Conservation (phyloP, 1,139 yeast species). For the Meyerozyma carpophila region DNA sequence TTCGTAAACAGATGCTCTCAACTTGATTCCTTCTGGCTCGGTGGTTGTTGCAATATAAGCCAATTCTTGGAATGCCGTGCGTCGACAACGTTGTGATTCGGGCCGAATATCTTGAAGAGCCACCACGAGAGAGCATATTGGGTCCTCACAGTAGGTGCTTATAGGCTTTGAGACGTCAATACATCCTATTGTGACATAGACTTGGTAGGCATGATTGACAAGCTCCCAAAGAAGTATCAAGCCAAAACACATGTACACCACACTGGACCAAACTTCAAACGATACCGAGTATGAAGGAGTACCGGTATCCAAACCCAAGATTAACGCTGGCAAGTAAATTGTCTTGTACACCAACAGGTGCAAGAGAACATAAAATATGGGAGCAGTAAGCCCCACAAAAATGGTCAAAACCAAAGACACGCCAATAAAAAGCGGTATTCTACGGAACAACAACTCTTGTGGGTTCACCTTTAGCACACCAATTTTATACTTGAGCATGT, state of each 20-base stretch:
- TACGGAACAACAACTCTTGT: slow-evolving; percentile 26
- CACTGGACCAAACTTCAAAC: slow-evolving; percentile 26
- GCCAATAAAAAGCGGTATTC: slow-evolving; percentile 28
- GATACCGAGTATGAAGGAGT: slow-evolving; percentile 34
- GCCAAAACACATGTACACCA: slow-evolving; percentile 35
- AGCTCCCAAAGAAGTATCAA: slow-evolving; percentile 53
- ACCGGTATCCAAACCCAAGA: slow-evolving; percentile 30
- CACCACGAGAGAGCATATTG: slow-evolving; percentile 64
- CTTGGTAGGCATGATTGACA: slow-evolving; percentile 57
- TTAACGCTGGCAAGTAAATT: slow-evolving; percentile 19
- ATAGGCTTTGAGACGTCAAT: slow-evolving; percentile 67
- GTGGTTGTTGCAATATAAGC: slow-evolving; percentile 52
- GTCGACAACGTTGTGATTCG: slow-evolving; percentile 49
- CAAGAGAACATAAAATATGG: slow-evolving; percentile 41
- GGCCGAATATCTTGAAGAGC: slow-evolving; percentile 54
- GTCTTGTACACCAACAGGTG: slow-evolving; percentile 43
- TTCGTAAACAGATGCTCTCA: slow-evolving; percentile 51
- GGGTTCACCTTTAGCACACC: slow-evolving; percentile 43
- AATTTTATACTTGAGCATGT: slow-evolving; percentile 47
- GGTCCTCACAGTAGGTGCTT: slow-evolving; percentile 64
- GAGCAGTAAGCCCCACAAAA: slow-evolving; percentile 26
- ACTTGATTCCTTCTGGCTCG: slow-evolving; percentile 36
- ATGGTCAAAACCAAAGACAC: slow-evolving; percentile 32
- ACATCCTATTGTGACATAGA: slow-evolving; percentile 81
- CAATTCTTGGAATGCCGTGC: slow-evolving; percentile 72